Evolutionary conservation across 2,329 filamentous ascomycete species (phyloP), one percentile per base, ranked within the genome.

Genomic region (Neopestalotiopsis sp.): DNA sequence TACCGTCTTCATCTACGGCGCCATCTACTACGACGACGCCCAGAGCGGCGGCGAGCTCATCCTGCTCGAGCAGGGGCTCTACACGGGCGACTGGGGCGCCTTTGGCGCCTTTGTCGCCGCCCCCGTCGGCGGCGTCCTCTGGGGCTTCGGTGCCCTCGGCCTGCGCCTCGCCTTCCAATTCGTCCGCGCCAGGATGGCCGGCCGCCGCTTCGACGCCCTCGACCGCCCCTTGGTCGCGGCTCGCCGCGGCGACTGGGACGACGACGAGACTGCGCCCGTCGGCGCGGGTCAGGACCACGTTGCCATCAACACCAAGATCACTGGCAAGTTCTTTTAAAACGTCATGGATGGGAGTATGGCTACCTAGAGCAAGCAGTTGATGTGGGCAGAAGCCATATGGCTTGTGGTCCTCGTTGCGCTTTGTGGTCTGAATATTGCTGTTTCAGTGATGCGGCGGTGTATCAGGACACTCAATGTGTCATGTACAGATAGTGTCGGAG

Each of bases 81-180:
- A 95, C 79, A 88, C 85, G 0, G 85, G 90, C 62, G 93, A 95
- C 78, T 96, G 94, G 94, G 91, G 89, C 71, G 92, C 88, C 1
- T 96, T 96, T 78, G 93, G 93, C 74, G 92, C 93, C 4, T 96
- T 95, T 75, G 90, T 95, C 4, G 92, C 91, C 10, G 93, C 93
- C 0, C 93, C 93, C 0, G 81, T 95, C 2, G 93, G 93, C 1
- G 92, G 92, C 28, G 75, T 95, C 20, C 80, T 95, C 42, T 95
- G 91, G 87, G 92, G 89, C 0, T 85, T 90, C 57, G 86, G 84
- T 2, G 92, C 91, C 4, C 85, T 92, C 45, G 84, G 75, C 14
- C 74, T 90, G 57, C 86, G 93, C 34, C 78, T 95, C 56, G 78
- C 80, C 0, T 86, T 87, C 65, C 88, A 90, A 73, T 94, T 84